Conservation (phyloP, 164 flowering plant genomes). For the Chloranthus sessilifolius region DNA sequence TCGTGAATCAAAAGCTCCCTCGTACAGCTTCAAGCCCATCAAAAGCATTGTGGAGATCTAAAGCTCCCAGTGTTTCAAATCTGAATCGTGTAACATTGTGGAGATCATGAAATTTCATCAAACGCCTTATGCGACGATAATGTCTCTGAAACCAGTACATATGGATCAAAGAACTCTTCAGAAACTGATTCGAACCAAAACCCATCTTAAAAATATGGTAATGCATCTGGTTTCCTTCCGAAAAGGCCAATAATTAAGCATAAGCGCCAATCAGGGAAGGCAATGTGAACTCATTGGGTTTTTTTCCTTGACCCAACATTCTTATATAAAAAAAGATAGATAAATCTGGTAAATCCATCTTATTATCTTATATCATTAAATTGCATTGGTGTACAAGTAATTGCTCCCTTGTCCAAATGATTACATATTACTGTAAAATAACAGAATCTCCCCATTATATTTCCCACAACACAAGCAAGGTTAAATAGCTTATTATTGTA, state of each 20-base stretch:
- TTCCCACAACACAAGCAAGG: too few relatives aligned
- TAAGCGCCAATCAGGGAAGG: slow-evolving; percentile 3
- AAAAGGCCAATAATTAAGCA: not conserved
- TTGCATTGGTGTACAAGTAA: too few relatives aligned
- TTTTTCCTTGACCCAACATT: slow-evolving; percentile 3
- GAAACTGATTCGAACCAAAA: slow-evolving; percentile 5
- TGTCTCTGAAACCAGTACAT: slow-evolving; percentile 1
- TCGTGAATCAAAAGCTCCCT: too few relatives aligned
- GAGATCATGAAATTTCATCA: too few relatives aligned
- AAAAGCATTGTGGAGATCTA: too few relatives aligned
- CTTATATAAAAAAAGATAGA: slow-evolving; percentile 4
- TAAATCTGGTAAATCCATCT: not conserved
- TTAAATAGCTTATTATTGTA: too few relatives aligned
- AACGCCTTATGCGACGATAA: not conserved
- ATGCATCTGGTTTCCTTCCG: slow-evolving; percentile 6
- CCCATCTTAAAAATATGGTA: slow-evolving; percentile 6
- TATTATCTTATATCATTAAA: slow-evolving; percentile 2
- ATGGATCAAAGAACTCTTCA: slow-evolving; percentile 6
- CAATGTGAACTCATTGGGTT: slow-evolving; percentile 6
- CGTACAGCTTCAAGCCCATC: too few relatives aligned
- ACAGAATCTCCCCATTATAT: too few relatives aligned
- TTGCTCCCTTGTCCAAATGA: too few relatives aligned
- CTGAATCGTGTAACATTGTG: too few relatives aligned
- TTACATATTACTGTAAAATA: too few relatives aligned
- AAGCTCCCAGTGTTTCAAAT: too few relatives aligned